Evolutionary conservation across 2,329 filamentous ascomycete genomes (phyloP).

Genomic region (Podosphaera aphanis): DNA sequence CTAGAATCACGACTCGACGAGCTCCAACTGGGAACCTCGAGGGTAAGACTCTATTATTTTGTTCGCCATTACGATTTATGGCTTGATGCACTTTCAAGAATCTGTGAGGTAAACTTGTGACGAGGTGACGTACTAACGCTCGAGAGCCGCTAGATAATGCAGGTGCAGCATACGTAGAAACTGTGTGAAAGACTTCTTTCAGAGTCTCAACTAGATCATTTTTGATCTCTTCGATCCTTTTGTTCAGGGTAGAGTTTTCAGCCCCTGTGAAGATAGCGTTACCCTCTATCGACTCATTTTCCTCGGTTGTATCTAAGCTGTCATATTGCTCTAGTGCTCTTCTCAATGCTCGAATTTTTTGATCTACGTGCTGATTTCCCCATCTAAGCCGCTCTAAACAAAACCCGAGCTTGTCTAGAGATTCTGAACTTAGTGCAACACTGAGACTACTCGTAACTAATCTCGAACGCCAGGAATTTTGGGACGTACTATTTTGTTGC

Average conservation of each 20-base stretch:
- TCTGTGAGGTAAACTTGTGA: constrained; percentile 63
- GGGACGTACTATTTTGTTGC: constrained; percentile 10
- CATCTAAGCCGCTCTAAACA: constrained; percentile 60
- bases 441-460: constrained; percentile 77
- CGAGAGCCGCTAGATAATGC: constrained; percentile 75
- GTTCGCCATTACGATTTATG: constrained; percentile 21
- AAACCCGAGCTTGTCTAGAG: constrained; percentile 60
- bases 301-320: constrained; percentile 14
- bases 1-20: constrained; percentile 61
- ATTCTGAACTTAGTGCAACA: constrained; percentile 77
- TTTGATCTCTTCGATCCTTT: constrained; percentile 38
- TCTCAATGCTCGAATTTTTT: constrained; percentile 51
- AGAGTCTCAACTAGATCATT: constrained; percentile 55
- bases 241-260: constrained; percentile 10
- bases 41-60: too few relatives aligned
- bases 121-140: constrained; percentile 57
- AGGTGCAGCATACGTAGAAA: constrained; percentile 78
- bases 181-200: constrained; percentile 58
- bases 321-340: constrained; percentile 65
- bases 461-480: constrained; percentile 49
- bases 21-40: constrained; percentile 31
- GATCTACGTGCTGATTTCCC: constrained; percentile 61
- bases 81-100: constrained; percentile 47
- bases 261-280: constrained; percentile 9
- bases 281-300: constrained; percentile 7